Conservation (phyloP, 192 early-diverging fungal genomes). For the Oehlia diaphana region DNA sequence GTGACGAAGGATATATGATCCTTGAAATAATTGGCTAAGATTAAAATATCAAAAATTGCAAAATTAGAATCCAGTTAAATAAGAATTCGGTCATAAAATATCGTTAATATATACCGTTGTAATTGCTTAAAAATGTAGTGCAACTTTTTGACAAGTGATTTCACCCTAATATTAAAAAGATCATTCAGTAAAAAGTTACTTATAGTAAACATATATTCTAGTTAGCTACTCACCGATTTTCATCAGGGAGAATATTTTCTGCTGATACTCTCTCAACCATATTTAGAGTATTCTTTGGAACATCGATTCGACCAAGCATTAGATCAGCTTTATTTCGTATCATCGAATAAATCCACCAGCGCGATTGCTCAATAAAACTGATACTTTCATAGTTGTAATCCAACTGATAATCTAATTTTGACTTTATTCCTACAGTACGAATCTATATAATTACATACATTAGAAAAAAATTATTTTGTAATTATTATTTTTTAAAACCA, state of each 20-base stretch:
- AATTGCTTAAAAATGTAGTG: slow-evolving; percentile 33
- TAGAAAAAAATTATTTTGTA: neutral
- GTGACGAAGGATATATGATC: slow-evolving; percentile 33
- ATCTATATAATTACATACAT: neutral
- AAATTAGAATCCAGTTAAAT: neutral
- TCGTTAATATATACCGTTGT: slow-evolving; percentile 7
- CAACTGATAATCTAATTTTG: slow-evolving; percentile 42
- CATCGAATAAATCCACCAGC: slow-evolving; percentile 36
- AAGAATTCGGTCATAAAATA: neutral
- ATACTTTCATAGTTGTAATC: slow-evolving; percentile 31
- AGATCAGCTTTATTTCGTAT: slow-evolving; percentile 36
- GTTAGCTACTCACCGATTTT: slow-evolving; percentile 26
- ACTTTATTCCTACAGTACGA: slow-evolving; percentile 31
- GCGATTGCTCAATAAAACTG: slow-evolving; percentile 32
- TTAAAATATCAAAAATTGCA: neutral
- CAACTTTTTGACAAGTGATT: slow-evolving; percentile 34
- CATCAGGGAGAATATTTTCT: slow-evolving; percentile 37
- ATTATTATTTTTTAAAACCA: neutral
- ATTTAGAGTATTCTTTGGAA: slow-evolving; percentile 27
- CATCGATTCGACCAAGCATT: slow-evolving; percentile 37
- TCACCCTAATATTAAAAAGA: slow-evolving; percentile 13
- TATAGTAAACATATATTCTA: neutral
- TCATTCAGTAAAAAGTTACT: neutral
- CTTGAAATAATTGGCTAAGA: slow-evolving; percentile 13
- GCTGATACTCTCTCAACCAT: slow-evolving; percentile 32